Evolutionary conservation across 1,139 yeast species (phyloP), one percentile per base, ranked within the genome.

Genomic region (Candida labiduridarum): DNA sequence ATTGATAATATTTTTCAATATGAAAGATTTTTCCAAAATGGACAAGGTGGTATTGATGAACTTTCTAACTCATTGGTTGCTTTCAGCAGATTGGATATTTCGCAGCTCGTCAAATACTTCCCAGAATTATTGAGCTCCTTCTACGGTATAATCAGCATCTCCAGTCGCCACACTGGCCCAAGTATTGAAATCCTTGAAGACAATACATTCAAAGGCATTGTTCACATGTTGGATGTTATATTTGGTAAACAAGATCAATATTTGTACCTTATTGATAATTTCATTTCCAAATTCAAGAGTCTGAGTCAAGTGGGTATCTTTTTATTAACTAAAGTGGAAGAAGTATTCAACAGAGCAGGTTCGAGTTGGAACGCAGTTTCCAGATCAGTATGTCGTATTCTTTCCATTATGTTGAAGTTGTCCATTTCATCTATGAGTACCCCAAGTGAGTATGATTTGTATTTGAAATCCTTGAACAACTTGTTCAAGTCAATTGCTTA

Each of bases 241-340:
- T 72, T 85, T 57, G 89, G 87, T 7, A 80, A 84, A 62, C 85
- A 84, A 61, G 85, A 83, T 52, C 87, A 83, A 59, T 83, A 83
- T 64, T 70, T 79, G 44, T 79, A 80, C 54, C 62, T 84, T 61
- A 73, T 84, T 56, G 83, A 83, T 46, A 71, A 74, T 16, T 84
- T 83, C 56, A 61, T 77, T 41, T 52, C 59, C 16, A 65, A 64
- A 48, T 61, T 63, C 51, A 57, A 59, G n/a, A 60, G 67, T 27
- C 65, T 76, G 14, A 83, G 87, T 4, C 63, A 66, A 4, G 72
- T 84, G 50, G 90, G 90, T 7, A 64, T 78, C 15, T 74, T 73
- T 48, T 61, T 86, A 48, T 61, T 85, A 42, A 66, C 69, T 39
- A 71, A 77, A 55, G 71, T 82, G 59, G 67, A 82, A 1, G 72